Evolutionary conservation across 345 rosid genomes (phyloP), one percentile per base, ranked within the genome.

Genomic region (Tarenaya hassleriana): DNA sequence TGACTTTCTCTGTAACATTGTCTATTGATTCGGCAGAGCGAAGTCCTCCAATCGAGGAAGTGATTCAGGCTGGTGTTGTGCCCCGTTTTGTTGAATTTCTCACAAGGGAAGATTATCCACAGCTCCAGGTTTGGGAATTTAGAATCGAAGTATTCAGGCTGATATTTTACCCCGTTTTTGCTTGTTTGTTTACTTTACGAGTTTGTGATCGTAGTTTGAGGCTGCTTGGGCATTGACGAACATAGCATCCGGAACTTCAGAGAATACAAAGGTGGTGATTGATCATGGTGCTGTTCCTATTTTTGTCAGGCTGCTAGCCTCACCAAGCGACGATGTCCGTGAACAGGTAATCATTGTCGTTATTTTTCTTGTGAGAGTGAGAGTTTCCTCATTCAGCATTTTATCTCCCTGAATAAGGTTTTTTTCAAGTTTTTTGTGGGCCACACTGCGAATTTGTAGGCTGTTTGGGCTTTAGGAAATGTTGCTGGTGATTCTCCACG

Each of bases 401-500:
- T n/a, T n/a, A n/a, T n/a, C n/a, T n/a, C n/a, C n/a, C n/a, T n/a
- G n/a, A n/a, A n/a, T n/a, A n/a, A n/a, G n/a, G n/a, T n/a, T n/a
- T n/a, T n/a, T n/a, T n/a, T n/a, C n/a, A n/a, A n/a, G n/a, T n/a
- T n/a, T n/a, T n/a, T n/a, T n/a, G n/a, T n/a, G n/a, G n/a, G n/a
- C n/a, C n/a, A n/a, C n/a, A n/a, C n/a, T n/a, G n/a, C n/a, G n/a
- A n/a, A n/a, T n/a, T n/a, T 37, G 29, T 59, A 87, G 96, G 87
- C 89, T 61, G 96, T 87, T 17, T 87, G 89, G 94, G 96, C 94
- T 24, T 52, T 87, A 66, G 96, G 96, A 43, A 87, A 87, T 67
- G 77, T 87, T 67, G 96, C 96, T 47, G 96, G 94, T 42, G 96
- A 87, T 68, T 81, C 96, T 56, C 83, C 96, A 38, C 75, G 67